These are phyloP conservation scores for Pontederia paniculata DNA, from an alignment of 176 grass and related monocot species.

Conservation along the genomic window DNA sequence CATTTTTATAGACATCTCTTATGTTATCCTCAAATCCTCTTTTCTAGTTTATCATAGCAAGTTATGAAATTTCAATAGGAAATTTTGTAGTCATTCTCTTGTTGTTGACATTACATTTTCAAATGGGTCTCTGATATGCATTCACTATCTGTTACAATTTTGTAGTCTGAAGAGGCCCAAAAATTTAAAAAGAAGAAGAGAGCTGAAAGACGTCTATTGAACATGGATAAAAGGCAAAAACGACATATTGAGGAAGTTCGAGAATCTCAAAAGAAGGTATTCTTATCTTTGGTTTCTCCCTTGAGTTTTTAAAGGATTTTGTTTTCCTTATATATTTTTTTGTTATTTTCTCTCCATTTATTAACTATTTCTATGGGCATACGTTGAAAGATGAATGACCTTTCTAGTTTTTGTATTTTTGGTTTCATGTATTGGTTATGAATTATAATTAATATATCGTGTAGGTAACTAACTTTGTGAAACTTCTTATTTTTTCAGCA, in stretches of 20 bases:
- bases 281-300: too few species aligned
- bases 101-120: neutral
- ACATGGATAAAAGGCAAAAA: conserved; percentile 93
- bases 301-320: too few species aligned
- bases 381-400: neutral
- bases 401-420: neutral
- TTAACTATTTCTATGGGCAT: neutral
- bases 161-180: conserved; percentile 77
- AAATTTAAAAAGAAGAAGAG: conserved; percentile 69
- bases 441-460: neutral
- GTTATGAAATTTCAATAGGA: neutral
- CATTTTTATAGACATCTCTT: too few species aligned
- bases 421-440: neutral
- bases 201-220: conserved; percentile 46
- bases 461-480: conserved; percentile 15
- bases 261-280: conserved; percentile 77
- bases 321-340: too few species aligned
- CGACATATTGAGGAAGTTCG: conserved; percentile 84
- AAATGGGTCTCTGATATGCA: neutral
- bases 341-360: too few species aligned
- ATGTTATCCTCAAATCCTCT: neutral
- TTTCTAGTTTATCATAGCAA: neutral
- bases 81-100: neutral
- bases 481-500: conserved; percentile 29
- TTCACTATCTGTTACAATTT: neutral